Evolutionary conservation across 1,284 basidiomycete genomes (phyloP).

Genomic region (Irpex lacteus): DNA sequence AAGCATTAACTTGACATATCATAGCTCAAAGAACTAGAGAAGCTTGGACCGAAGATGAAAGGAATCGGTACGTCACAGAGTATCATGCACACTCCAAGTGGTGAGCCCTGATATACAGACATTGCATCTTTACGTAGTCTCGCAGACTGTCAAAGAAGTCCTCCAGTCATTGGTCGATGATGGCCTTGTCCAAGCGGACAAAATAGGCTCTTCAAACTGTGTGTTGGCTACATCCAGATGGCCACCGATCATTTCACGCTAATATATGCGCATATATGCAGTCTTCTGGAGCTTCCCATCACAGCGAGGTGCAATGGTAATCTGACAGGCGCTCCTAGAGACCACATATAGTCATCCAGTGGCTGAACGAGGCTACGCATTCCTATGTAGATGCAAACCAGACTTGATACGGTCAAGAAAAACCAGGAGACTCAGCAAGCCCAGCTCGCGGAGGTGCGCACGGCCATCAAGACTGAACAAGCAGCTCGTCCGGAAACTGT

Average conservation of each 20-base stretch:
- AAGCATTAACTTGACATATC: not conserved
- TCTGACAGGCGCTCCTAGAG: not conserved
- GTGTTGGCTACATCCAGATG: not conserved
- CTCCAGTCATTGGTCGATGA: slow-evolving; percentile 83
- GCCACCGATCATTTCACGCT: not conserved
- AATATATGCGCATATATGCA: slow-evolving; percentile 36
- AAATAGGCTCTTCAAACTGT: slow-evolving; percentile 93
- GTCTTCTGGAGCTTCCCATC: slow-evolving; percentile 95
- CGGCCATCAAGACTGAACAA: slow-evolving; percentile 38
- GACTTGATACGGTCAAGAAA: slow-evolving; percentile 54
- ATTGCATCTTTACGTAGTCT: slow-evolving; percentile 45
- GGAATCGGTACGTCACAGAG: slow-evolving; percentile 64
- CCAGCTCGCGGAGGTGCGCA: slow-evolving; percentile 39
- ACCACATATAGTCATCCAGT: not conserved
- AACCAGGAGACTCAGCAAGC: slow-evolving; percentile 41
- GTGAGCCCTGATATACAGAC: not conserved
- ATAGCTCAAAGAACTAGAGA: slow-evolving; percentile 87
- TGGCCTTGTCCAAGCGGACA: slow-evolving; percentile 78
- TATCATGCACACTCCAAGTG: not conserved
- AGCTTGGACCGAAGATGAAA: slow-evolving; percentile 79
- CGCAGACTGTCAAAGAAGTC: slow-evolving; percentile 86
- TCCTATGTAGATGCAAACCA: slow-evolving; percentile 51
- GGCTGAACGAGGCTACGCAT: not conserved
- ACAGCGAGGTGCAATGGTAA: slow-evolving; percentile 74
- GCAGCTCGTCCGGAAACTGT: slow-evolving; percentile 66